Evolutionary conservation across 2,329 filamentous ascomycete species (phyloP).

Genomic region (Colletotrichum brevisporum): DNA sequence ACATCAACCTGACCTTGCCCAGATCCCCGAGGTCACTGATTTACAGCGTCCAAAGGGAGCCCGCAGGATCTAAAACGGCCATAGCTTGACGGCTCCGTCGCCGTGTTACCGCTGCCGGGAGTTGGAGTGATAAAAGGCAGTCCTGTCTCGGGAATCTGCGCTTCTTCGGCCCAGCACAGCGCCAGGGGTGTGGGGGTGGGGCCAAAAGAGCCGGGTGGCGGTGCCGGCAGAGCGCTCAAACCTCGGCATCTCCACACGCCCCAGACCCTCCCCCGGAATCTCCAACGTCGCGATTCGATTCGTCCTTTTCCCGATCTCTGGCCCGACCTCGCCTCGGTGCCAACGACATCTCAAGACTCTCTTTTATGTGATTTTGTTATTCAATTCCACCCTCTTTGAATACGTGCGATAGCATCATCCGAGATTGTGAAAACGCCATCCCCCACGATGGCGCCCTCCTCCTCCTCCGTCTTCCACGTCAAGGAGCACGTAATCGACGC

Average conservation of each 20-base stretch:
- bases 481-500: constrained; percentile 81
- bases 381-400: no score
- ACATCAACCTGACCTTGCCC: background rate
- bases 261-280: constrained; percentile 16
- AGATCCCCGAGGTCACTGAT: background rate
- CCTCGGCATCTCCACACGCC: constrained; percentile 37
- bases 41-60: background rate
- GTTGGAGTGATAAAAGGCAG: background rate
- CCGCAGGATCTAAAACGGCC: background rate
- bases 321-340: background rate
- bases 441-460: constrained; percentile 43
- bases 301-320: background rate
- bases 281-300: background rate
- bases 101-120: background rate
- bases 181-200: no score
- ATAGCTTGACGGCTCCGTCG: background rate
- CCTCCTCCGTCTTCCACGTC: constrained; percentile 69
- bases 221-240: constrained; percentile 13
- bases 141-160: constrained; percentile 10
- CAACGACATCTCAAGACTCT: background rate
- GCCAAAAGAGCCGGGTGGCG: no score
- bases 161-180: background rate
- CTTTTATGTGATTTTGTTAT: no score
- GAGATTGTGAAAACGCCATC: background rate
- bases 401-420: background rate